A percentile compares a stretch with the other conserved stretches of the same genome.
phyloP scores from a whole-genome alignment of 371 early-diverging fungal genomes.

The Mycotypha africana region DNA sequence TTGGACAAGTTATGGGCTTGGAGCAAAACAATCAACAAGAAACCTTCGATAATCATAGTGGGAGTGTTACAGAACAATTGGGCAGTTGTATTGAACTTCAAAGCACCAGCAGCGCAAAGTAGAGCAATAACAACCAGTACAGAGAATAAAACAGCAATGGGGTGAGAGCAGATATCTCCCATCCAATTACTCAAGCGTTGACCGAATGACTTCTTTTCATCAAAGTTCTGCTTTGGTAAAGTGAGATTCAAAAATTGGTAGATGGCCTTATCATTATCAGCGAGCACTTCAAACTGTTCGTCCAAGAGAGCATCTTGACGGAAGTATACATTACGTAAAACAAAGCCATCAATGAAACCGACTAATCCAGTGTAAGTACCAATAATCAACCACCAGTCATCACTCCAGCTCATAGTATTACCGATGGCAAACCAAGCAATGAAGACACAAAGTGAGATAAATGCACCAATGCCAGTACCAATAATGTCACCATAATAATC shows the following conservation, averaged over 20 bases:
- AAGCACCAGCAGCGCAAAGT: slow-evolving; percentile 10
- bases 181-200: slow-evolving; percentile 6
- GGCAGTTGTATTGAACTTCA: slow-evolving; percentile 15
- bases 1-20: slow-evolving; percentile 18
- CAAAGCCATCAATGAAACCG: slow-evolving; percentile 21
- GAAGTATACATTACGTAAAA: slow-evolving; percentile 17
- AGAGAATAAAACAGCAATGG: slow-evolving; percentile 6
- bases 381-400: slow-evolving; percentile 18
- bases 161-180: slow-evolving; percentile 10
- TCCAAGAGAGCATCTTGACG: slow-evolving; percentile 10
- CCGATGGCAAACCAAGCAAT: slow-evolving; percentile 11
- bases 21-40: slow-evolving; percentile 16
- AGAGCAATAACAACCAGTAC: slow-evolving; percentile 7
- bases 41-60: slow-evolving; percentile 21
- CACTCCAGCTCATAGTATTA: slow-evolving; percentile 3
- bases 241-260: slow-evolving; percentile 9
- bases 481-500: slow-evolving; percentile 22
- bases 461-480: slow-evolving; percentile 14
- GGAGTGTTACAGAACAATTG: slow-evolving; percentile 20
- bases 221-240: neutral
- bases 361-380: slow-evolving; percentile 25
- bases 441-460: slow-evolving; percentile 9
- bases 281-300: slow-evolving; percentile 8
- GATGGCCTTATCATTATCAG: slow-evolving; percentile 2
- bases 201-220: neutral